Percentiles rank a stretch among this genome's conserved stretches.
Evolutionary conservation across 352 stramenopile species (phyloP).

Genomic region (Globisporangium carolinianum): DNA sequence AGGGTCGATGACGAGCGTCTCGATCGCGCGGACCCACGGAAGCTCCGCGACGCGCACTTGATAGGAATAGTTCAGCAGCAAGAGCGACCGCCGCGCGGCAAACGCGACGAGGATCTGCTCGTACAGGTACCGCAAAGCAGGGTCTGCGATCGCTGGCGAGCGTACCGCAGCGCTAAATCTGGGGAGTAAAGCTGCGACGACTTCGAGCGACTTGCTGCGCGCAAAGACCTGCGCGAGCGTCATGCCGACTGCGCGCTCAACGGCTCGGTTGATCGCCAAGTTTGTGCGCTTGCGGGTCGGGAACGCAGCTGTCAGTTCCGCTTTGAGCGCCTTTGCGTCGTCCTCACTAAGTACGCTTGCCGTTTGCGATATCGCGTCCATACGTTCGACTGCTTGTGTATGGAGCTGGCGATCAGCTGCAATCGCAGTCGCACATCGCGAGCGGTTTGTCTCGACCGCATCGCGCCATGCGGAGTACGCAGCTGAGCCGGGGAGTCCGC

Average conservation of each 20-base stretch:
- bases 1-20: not conserved
- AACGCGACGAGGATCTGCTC: slow-evolving; percentile 18
- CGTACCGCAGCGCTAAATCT: slow-evolving; percentile 2
- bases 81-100: slow-evolving; percentile 7
- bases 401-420: not conserved
- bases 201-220: slow-evolving; percentile 9
- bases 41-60: slow-evolving; percentile 12
- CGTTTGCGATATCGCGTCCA: not conserved
- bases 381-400: not conserved
- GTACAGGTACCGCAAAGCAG: slow-evolving; percentile 10
- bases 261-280: not conserved
- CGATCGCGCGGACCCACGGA: slow-evolving; percentile 9
- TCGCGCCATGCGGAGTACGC: slow-evolving; percentile 4
- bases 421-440: not conserved
- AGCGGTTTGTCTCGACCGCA: not conserved
- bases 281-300: not conserved
- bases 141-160: slow-evolving; percentile 4
- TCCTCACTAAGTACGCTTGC: not conserved
- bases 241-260: not conserved
- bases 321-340: not conserved
- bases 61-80: slow-evolving; percentile 14
- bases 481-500: slow-evolving; percentile 5
- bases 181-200: slow-evolving; percentile 2
- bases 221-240: slow-evolving; percentile 2
- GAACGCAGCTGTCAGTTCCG: slow-evolving; percentile 1